phyloP scores from a whole-genome alignment of 176 grass and related monocot species.

The Zoysia japonica region DNA sequence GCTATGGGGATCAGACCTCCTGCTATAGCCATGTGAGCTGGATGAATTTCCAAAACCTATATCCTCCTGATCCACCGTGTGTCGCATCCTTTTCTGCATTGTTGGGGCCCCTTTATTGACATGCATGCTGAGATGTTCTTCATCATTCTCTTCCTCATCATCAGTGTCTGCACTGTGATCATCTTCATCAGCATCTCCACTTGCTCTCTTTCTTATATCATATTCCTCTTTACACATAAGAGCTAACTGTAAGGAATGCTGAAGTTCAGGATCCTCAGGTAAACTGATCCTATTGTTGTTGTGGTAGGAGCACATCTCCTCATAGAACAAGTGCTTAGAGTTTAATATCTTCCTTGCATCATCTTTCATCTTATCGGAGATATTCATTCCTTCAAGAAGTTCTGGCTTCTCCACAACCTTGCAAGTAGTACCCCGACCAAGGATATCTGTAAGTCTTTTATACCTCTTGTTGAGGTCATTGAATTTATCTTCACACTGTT shows the following conservation, averaged over 20 bases:
- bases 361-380: conserved; percentile 62
- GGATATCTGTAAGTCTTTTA: conserved; percentile 65
- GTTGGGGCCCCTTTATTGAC: conserved; percentile 29
- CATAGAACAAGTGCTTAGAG: conserved; percentile 75
- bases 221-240: conserved; percentile 61
- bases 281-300: conserved; percentile 54
- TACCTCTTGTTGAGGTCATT: conserved; percentile 85
- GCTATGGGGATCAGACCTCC: conserved; percentile 41
- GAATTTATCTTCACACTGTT: conserved; percentile 79
- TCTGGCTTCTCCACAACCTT: conserved; percentile 56
- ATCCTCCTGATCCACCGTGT: conserved; percentile 46
- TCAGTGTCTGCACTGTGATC: conserved; percentile 51
- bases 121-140: conserved; percentile 40
- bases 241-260: conserved; percentile 51
- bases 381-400: conserved; percentile 52
- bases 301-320: conserved; percentile 79
- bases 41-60: conserved; percentile 47
- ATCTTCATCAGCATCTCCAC: conserved; percentile 60
- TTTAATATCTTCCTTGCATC: conserved; percentile 59
- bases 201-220: conserved; percentile 31
- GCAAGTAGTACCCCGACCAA: conserved; percentile 64
- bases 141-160: conserved; percentile 55
- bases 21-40: conserved; percentile 40
- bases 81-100: conserved; percentile 49
- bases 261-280: conserved; percentile 57